Conservation (phyloP, 805 yeast species). For the Candida hungchunana region DNA sequence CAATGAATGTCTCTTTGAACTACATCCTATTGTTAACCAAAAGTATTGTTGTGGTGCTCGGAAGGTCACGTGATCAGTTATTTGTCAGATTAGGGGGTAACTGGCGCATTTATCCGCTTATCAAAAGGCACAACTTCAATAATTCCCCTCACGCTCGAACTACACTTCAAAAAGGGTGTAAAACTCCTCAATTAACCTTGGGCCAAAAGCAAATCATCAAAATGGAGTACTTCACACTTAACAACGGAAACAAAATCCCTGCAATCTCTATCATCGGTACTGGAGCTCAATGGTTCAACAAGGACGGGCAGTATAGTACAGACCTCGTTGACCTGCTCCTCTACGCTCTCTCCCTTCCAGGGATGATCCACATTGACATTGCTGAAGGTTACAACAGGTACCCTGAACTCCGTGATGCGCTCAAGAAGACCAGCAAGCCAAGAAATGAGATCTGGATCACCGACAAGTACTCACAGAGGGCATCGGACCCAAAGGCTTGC, state of each 20-base stretch:
- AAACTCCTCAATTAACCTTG: no score
- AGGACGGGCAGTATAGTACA: no score
- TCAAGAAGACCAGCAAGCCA: constrained; percentile 50
- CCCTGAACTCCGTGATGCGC: constrained; percentile 48
- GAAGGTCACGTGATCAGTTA: no score
- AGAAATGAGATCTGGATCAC: constrained; percentile 64
- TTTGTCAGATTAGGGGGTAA: no score
- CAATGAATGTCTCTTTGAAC: no score
- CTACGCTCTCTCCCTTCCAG: constrained; percentile 34
- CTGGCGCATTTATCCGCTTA: no score
- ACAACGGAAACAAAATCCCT: constrained; percentile 38
- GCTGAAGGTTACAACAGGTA: constrained; percentile 56
- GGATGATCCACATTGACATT: constrained; percentile 53
- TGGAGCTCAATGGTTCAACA: constrained; percentile 56
- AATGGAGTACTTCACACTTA: constrained; percentile 22
- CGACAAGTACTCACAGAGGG: constrained; percentile 50
- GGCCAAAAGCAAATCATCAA: background rate
- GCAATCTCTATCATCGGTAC: constrained; percentile 52
- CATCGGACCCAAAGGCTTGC: constrained; percentile 44
- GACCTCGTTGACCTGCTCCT: constrained; percentile 29
- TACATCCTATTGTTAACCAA: no score
- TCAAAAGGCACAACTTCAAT: no score
- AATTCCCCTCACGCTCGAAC: no score
- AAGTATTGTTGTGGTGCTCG: no score
- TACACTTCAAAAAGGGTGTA: no score